Evolutionary conservation across 2,329 filamentous ascomycete genomes (phyloP), one percentile per base, ranked within the genome.

Genomic region (Fusarium sp.): DNA sequence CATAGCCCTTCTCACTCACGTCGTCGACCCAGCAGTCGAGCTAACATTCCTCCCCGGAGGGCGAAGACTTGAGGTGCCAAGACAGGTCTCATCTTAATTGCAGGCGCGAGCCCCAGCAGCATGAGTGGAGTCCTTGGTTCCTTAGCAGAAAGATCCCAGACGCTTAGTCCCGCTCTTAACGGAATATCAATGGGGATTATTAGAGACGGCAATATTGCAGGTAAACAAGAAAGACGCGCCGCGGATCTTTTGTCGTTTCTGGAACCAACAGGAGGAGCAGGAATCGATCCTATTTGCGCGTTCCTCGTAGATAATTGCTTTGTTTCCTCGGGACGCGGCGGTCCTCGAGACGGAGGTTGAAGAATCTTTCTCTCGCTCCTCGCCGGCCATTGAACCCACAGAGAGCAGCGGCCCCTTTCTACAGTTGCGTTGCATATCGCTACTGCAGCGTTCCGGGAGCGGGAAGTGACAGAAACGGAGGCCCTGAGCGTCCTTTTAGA

Each of bases 41-140:
- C 53, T 69, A 80, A 72, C 74, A 76, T 70, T 69, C 62, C 67
- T 70, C 72, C 65, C 70, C 63, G 65, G 72, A 73, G 65, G 31
- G 55, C 1, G 50, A 64, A 34, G 31, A 75, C 40, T 65, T 53
- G 53, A 65, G 56, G 49, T 63, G 69, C 66, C 62, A 72, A 74
- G 70, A 68, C 60, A 67, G 57, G 72, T 70, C 73, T 75, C 73
- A 75, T 75, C 67, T 75, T 75, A 73, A 73, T 72, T 73, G 70
- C 64, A 64, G 64, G 56, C 49, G 61, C 58, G 57, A 70, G 62
- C 55, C 62, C 57, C 31, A 59, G 58, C 62, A 62, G 59, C 49
- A 38, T 38, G 54, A 40, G 68, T 75, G 73, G 72, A 70, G 62
- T 34, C 57, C 57, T 38, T 60, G 18, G 34, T 56, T 62, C 31